Evolutionary conservation across 1,139 yeast genomes (phyloP).

Genomic region (Yamadazyma membranifaciens): DNA sequence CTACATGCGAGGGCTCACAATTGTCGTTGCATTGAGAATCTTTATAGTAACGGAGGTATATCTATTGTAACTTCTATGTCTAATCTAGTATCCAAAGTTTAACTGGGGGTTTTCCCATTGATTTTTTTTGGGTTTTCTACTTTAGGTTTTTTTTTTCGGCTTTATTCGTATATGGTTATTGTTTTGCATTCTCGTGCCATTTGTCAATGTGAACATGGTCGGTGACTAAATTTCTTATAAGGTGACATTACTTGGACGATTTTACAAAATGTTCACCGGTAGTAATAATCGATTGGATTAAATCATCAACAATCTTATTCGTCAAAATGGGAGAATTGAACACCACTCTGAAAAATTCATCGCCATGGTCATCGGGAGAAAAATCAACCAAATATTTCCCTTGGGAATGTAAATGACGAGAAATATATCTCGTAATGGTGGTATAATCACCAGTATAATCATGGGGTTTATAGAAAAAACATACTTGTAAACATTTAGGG

Average conservation of each 20-base stretch:
- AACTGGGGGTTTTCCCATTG: neutral
- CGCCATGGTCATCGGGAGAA: conserved; percentile 62
- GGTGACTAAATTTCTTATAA: too few species aligned
- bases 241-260: too few species aligned
- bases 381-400: conserved; percentile 76
- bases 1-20: too few species aligned
- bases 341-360: conserved; percentile 81
- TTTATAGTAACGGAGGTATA: too few species aligned
- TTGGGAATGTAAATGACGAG: conserved; percentile 55
- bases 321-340: conserved; percentile 68
- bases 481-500: conserved; percentile 81
- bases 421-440: conserved; percentile 59
- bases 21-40: too few species aligned
- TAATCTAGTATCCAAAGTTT: neutral
- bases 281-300: conserved; percentile 30
- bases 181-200: too few species aligned
- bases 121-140: neutral
- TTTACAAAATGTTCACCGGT: conserved; percentile 9
- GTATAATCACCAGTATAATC: conserved; percentile 44
- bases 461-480: conserved; percentile 68
- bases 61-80: neutral
- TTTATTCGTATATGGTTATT: too few species aligned
- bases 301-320: conserved; percentile 37
- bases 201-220: too few species aligned
- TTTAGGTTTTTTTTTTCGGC: neutral